Evolutionary conservation across 805 yeast genomes (phyloP), one percentile per base, ranked within the genome.

Genomic region (Torulaspora microellipsoides): DNA sequence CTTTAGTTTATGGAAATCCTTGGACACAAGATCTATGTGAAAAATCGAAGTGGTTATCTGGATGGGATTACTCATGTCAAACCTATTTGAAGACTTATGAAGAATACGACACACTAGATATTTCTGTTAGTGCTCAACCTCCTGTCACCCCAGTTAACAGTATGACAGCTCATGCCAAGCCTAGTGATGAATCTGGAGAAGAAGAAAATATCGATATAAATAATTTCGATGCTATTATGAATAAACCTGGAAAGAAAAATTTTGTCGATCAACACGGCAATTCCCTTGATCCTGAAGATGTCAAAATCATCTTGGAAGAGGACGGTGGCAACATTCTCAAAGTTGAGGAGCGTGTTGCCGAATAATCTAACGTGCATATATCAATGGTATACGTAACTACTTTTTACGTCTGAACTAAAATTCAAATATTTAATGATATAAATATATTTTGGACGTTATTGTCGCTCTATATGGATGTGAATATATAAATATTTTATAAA

Each of bases 31-130:
- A 60, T 25, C 65, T 73, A 47, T 93, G 99, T 68, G 67, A 71
- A 46, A 68, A 72, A 34, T 70, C 90, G 35, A 78, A 79, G 67
- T 64, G 78, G 54, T 51, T 85, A 27, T 48, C 70, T 3, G 72
- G 77, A 31, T 93, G 98, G 99, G 99, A 93, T 72, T 93, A 81
- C 61, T 84, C 83, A 59, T 93, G 99, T 69, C 70, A 68, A 48
- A 54, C 71, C 11, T 88, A 77, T 60, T 56, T 65, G 30, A 66
- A 59, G 32, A 48, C 56, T 2, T 54, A 49, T 34, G 63, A 55
- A n/a, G 64, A 56, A 7, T 60, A 64, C 40, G 34, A 47, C 15
- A 49, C 29, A 29, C n/a, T 47, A n/a, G 43, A 55, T 29, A 20
- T 45, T 15, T 43, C 48, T 2, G 28, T 40, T 8, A 43, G 39